A percentile compares a stretch with the other conserved stretches of the same genome.
Conservation (phyloP, 495 filamentous ascomycete genomes). For the Aspergillus biplanus region DNA sequence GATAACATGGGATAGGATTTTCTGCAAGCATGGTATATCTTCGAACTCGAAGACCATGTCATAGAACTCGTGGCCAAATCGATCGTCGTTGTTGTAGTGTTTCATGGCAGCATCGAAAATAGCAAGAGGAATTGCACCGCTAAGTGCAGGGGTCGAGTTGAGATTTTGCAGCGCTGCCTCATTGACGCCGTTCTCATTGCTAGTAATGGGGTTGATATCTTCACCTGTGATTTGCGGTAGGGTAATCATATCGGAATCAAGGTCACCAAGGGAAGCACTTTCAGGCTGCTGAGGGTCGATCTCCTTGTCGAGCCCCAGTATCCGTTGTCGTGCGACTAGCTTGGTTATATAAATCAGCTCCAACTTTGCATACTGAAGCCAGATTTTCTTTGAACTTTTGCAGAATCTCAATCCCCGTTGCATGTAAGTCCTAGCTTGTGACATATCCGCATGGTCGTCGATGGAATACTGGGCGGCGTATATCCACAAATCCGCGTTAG, state of each 20-base stretch:
- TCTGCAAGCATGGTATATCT: conserved; percentile 62
- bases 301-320: conserved; percentile 67
- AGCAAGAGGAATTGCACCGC: conserved; percentile 87
- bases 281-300: conserved; percentile 45
- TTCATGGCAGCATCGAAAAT: conserved; percentile 89
- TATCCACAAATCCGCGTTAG: conserved; percentile 83
- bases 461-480: conserved; percentile 77
- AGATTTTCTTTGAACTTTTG: conserved; percentile 67
- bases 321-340: conserved; percentile 69
- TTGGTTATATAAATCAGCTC: conserved; percentile 91
- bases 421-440: conserved; percentile 82
- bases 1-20: conserved; percentile 77
- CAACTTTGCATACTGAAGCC: conserved; percentile 88
- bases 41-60: conserved; percentile 72
- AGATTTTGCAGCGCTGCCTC: conserved; percentile 62
- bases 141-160: conserved; percentile 76
- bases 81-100: conserved; percentile 64
- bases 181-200: conserved; percentile 54
- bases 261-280: conserved; percentile 39
- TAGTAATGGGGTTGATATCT: conserved; percentile 64
- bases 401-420: conserved; percentile 88
- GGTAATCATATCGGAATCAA: conserved; percentile 58
- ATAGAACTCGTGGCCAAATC: conserved; percentile 76
- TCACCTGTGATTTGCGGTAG: conserved; percentile 66
- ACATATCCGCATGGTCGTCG: conserved; percentile 82